A percentile compares a stretch with the other conserved stretches of the same genome.
These are phyloP conservation scores for Sicyos baderoa DNA, from an alignment of 306 rosid species.

Conservation along the genomic window DNA sequence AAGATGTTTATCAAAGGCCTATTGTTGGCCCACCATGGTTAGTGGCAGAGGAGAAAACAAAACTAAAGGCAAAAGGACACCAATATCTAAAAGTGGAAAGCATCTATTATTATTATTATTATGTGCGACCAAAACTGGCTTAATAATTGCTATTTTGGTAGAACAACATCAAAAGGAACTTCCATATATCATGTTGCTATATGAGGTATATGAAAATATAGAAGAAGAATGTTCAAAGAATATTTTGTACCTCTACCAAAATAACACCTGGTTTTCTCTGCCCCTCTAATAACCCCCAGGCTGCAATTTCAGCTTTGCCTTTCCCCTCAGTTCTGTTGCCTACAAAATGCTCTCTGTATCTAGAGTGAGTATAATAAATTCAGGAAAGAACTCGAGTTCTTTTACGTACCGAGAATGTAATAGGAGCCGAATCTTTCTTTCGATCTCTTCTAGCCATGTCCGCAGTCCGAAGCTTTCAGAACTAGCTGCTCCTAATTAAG, in stretches of 20 bases:
- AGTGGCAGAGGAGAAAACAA: neutral
- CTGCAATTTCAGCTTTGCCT: constrained; percentile 2
- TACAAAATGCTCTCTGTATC: neutral
- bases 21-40: too few relatives aligned
- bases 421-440: too few relatives aligned
- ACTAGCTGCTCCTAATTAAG: neutral
- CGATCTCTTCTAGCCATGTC: too few relatives aligned
- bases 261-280: neutral
- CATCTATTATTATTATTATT: neutral
- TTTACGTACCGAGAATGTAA: neutral
- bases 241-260: constrained; percentile 10
- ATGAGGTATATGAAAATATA: constrained; percentile 8
- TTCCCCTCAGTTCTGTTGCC: constrained; percentile 1
- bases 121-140: neutral
- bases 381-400: constrained; percentile 7
- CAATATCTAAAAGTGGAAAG: constrained; percentile 3
- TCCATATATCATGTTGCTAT: neutral
- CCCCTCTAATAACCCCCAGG: constrained; percentile 10
- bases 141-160: constrained; percentile 14
- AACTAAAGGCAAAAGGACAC: neutral
- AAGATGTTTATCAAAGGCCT: too few relatives aligned
- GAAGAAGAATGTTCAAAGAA: constrained; percentile 8
- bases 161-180: neutral
- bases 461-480: neutral
- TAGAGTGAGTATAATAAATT: constrained; percentile 9